Conservation (phyloP, 2,329 filamentous ascomycete genomes). For the Gnomoniopsis smithogilvyi region DNA sequence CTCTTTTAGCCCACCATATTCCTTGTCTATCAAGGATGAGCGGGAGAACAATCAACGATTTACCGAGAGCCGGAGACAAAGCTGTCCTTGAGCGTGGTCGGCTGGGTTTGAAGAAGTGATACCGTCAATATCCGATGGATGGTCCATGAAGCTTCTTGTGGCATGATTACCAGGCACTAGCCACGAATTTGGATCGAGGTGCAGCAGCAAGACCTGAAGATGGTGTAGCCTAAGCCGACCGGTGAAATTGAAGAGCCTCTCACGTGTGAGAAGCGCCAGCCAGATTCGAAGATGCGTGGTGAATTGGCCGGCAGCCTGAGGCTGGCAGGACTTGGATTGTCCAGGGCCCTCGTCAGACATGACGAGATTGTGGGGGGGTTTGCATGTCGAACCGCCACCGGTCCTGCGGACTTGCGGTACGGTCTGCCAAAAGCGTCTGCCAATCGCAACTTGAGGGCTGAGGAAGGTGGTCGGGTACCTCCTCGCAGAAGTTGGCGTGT, state of each 20-base stretch:
- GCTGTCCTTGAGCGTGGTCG: neutral
- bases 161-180: conserved; percentile 2
- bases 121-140: conserved; percentile 7
- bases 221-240: conserved; percentile 15
- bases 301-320: conserved; percentile 4
- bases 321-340: neutral
- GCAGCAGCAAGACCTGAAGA: neutral
- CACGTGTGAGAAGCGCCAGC: conserved; percentile 1
- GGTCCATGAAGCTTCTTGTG: neutral
- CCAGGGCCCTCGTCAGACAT: neutral
- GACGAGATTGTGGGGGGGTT: neutral
- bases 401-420: conserved; percentile 6
- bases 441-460: neutral
- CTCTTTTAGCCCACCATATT: neutral
- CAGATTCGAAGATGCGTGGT: conserved; percentile 6
- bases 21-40: neutral
- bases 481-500: neutral
- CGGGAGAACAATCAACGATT: neutral
- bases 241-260: conserved; percentile 14
- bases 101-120: neutral
- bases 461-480: neutral
- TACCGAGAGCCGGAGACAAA: too few relatives aligned
- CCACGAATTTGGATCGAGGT: neutral
- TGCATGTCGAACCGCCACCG: neutral
- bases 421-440: conserved; percentile 1